Evolutionary conservation across 768 basidiomycete species (phyloP).

Genomic region (Sporobolomyces phaffii): DNA sequence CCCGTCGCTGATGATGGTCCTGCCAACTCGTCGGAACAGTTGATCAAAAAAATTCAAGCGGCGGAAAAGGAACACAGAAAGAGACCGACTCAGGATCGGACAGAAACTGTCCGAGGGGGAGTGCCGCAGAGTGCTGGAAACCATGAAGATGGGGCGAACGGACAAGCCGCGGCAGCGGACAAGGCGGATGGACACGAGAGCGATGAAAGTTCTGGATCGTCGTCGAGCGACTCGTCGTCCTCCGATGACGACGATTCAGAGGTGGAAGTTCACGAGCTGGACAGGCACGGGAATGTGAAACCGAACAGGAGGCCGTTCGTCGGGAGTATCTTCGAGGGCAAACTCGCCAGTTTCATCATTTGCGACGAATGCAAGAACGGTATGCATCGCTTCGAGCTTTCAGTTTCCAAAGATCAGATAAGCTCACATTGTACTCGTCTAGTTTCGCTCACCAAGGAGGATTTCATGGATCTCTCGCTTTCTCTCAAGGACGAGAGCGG

Average conservation of each 20-base stretch:
- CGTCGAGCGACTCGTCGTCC: conserved; percentile 7
- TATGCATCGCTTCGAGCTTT: conserved; percentile 50
- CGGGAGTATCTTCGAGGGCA: conserved; percentile 85
- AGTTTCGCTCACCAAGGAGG: conserved; percentile 80
- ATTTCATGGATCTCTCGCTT: conserved; percentile 87
- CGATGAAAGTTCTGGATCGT: conserved; percentile 10
- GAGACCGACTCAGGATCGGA: conserved; percentile 45
- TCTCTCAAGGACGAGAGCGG: conserved; percentile 81
- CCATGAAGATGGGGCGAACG: neutral
- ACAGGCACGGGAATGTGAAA: neutral
- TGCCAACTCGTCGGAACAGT: too few relatives aligned
- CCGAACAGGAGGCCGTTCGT: conserved; percentile 56
- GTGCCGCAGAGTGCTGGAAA: neutral
- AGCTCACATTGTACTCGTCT: neutral
- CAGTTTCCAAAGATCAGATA: too few relatives aligned
- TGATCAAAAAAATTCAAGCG: conserved; percentile 69
- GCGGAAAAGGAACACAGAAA: conserved; percentile 37
- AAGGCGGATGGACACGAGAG: conserved; percentile 6
- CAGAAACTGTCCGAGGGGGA: conserved; percentile 40
- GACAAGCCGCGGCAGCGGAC: neutral
- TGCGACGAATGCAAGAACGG: conserved; percentile 87
- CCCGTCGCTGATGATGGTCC: neutral
- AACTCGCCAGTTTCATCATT: conserved; percentile 81
- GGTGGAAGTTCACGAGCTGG: conserved; percentile 3
- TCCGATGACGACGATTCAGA: conserved; percentile 19